These are phyloP conservation scores for Fremontodendron californicum DNA, from an alignment of 345 rosid species.

Conservation along the genomic window DNA sequence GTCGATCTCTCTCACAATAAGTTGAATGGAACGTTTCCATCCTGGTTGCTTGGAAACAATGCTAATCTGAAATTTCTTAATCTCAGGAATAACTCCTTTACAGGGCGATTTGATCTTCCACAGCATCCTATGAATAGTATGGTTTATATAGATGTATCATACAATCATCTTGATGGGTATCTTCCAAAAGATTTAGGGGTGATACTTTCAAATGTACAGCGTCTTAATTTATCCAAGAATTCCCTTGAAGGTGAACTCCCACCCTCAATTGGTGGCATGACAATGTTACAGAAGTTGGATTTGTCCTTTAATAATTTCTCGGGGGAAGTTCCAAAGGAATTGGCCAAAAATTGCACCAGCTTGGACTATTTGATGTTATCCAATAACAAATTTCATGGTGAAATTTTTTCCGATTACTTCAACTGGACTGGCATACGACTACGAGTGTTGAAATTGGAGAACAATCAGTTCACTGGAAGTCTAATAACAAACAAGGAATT, in stretches of 20 bases:
- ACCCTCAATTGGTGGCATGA: not conserved
- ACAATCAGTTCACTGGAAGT: not conserved
- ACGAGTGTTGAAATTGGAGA: not conserved
- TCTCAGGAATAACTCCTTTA: not conserved
- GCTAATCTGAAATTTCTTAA: not conserved
- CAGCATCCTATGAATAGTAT: not conserved
- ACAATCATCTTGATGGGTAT: not conserved
- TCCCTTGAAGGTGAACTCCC: constrained; percentile 6
- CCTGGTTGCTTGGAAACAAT: constrained; percentile 30
- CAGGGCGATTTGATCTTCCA: constrained; percentile 7
- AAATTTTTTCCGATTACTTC: not conserved
- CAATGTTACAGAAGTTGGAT: not conserved
- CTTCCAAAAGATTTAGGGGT: constrained; percentile 16
- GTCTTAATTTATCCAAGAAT: not conserved
- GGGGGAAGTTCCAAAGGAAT: not conserved
- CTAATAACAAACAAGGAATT: not conserved
- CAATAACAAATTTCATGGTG: not conserved
- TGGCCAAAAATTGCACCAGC: not conserved
- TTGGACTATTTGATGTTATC: not conserved
- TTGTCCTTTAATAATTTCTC: constrained; percentile 4
- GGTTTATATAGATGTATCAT: constrained; percentile 3
- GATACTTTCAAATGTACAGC: not conserved
- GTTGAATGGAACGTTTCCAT: constrained; percentile 15
- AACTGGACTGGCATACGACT: not conserved
- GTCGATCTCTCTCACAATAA: not conserved